Conservation (phyloP, 495 filamentous ascomycete genomes). For the Talaromyces trachyspermus region DNA sequence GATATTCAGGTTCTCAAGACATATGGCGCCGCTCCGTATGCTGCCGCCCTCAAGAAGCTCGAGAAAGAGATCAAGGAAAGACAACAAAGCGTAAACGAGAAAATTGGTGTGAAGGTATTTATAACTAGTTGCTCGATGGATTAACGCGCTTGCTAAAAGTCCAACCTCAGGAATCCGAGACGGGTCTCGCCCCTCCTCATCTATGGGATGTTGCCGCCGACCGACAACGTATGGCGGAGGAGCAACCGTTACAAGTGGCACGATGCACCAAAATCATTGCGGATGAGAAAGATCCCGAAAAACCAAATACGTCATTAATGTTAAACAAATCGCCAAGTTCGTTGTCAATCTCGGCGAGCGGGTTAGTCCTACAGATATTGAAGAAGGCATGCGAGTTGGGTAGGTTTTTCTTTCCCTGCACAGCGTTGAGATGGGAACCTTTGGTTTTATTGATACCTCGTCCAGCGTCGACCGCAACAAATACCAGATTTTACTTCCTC, state of each 20-base stretch:
- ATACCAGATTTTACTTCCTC: constrained; percentile 93
- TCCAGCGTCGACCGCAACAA: constrained; percentile 90
- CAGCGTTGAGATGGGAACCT: background rate
- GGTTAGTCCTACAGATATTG: constrained; percentile 96
- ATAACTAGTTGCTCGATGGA: constrained; percentile 37
- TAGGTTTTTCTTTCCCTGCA: too few relatives aligned
- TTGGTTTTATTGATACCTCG: background rate
- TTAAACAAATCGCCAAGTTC: constrained; percentile 99
- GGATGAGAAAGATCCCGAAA: constrained; percentile 91
- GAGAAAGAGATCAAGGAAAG: constrained; percentile 98
- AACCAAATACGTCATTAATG: constrained; percentile 99
- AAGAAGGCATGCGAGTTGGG: constrained; percentile 97
- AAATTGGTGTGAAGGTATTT: constrained; percentile 73
- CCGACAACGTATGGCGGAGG: constrained; percentile 94
- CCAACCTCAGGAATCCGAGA: constrained; percentile 79
- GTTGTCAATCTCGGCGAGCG: constrained; percentile 97
- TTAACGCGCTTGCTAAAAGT: constrained; percentile 19
- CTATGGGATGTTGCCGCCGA: constrained; percentile 98
- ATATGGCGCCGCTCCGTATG: constrained; percentile 95
- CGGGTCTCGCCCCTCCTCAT: constrained; percentile 93
- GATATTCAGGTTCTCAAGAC: constrained; percentile 99
- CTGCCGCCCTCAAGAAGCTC: constrained; percentile 82
- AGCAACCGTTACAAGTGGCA: constrained; percentile 95
- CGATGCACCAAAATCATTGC: constrained; percentile 98
- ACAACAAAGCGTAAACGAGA: constrained; percentile 94